Percentiles rank a stretch among this genome's conserved stretches.
Evolutionary conservation across 1,139 yeast species (phyloP).

Genomic region (Petasospora fabianii): DNA sequence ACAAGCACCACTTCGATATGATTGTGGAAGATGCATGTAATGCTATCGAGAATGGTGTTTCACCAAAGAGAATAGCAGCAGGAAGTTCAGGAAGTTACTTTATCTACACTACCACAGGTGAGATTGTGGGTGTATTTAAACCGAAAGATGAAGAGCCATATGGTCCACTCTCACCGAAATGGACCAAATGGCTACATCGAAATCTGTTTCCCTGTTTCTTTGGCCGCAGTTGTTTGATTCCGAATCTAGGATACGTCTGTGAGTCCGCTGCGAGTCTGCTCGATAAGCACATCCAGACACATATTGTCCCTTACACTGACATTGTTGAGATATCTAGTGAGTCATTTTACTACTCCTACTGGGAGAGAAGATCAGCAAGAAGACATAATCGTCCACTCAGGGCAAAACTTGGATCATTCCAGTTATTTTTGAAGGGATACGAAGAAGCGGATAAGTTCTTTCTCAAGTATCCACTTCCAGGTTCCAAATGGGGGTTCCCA

Average conservation of each 20-base stretch:
- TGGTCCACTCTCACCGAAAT: slow-evolving; percentile 74
- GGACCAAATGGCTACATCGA: slow-evolving; percentile 79
- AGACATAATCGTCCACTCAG: slow-evolving; percentile 32
- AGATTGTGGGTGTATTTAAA: slow-evolving; percentile 59
- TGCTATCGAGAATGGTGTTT: slow-evolving; percentile 40
- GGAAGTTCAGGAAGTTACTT: slow-evolving; percentile 78
- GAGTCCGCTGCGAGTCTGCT: slow-evolving; percentile 69
- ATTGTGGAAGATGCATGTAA: slow-evolving; percentile 38
- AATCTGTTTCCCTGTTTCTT: slow-evolving; percentile 75
- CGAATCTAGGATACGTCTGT: slow-evolving; percentile 68
- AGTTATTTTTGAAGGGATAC: slow-evolving; percentile 57
- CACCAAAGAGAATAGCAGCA: slow-evolving; percentile 53
- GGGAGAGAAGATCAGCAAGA: slow-evolving; percentile 38
- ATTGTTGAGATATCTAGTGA: slow-evolving; percentile 51
- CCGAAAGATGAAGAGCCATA: slow-evolving; percentile 83
- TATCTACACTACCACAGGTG: slow-evolving; percentile 37
- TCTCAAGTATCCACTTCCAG: slow-evolving; percentile 54
- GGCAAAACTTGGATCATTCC: slow-evolving; percentile 63
- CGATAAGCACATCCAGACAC: slow-evolving; percentile 55
- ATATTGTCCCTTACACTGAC: slow-evolving; percentile 66
- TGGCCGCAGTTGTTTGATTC: slow-evolving; percentile 70
- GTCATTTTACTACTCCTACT: slow-evolving; percentile 51
- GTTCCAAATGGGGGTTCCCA: slow-evolving; percentile 21
- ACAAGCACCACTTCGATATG: slow-evolving; percentile 33
- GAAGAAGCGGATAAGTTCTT: slow-evolving; percentile 62